Evolutionary conservation across 108 stramenopile species (phyloP).

Genomic region (Cylindrotheca fusiformis): DNA sequence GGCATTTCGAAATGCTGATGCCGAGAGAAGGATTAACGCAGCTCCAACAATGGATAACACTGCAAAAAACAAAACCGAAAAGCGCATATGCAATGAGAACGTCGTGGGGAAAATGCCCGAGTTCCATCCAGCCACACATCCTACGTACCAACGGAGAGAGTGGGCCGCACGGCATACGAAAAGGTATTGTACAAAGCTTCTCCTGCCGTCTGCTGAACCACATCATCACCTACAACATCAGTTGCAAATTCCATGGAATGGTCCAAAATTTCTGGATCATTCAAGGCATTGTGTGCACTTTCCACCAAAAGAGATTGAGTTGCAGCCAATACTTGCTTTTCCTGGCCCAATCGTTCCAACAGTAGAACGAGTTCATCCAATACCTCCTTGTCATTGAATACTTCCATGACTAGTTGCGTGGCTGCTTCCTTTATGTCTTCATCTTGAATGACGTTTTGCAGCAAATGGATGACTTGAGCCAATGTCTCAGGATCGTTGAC

Average conservation of each 20-base stretch:
- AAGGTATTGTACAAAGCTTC: slow-evolving; percentile 84
- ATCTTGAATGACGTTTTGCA: slow-evolving; percentile 70
- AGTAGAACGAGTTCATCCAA: slow-evolving; percentile 63
- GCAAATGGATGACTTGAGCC: slow-evolving; percentile 60
- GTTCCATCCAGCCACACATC: neutral
- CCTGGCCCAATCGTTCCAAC: slow-evolving; percentile 64
- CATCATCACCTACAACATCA: slow-evolving; percentile 86
- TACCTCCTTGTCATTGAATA: slow-evolving; percentile 74
- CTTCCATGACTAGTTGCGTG: slow-evolving; percentile 53
- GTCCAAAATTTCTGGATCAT: slow-evolving; percentile 85
- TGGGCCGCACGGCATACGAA: slow-evolving; percentile 77
- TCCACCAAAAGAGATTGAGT: slow-evolving; percentile 68
- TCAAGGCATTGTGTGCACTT: slow-evolving; percentile 76
- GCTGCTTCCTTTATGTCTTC: slow-evolving; percentile 58
- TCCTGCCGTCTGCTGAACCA: slow-evolving; percentile 80
- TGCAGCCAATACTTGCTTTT: slow-evolving; percentile 51
- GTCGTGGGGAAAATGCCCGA: neutral
- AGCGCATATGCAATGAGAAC: neutral
- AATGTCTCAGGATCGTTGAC: slow-evolving; percentile 72
- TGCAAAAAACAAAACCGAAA: slow-evolving; percentile 2
- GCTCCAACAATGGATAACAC: slow-evolving; percentile 26
- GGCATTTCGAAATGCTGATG: slow-evolving; percentile 30
- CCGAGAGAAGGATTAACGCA: slow-evolving; percentile 27
- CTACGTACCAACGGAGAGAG: slow-evolving; percentile 35
- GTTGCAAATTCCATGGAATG: slow-evolving; percentile 91